Evolutionary conservation across 2,329 filamentous ascomycete species (phyloP).

Genomic region (Talaromyces sp.): DNA sequence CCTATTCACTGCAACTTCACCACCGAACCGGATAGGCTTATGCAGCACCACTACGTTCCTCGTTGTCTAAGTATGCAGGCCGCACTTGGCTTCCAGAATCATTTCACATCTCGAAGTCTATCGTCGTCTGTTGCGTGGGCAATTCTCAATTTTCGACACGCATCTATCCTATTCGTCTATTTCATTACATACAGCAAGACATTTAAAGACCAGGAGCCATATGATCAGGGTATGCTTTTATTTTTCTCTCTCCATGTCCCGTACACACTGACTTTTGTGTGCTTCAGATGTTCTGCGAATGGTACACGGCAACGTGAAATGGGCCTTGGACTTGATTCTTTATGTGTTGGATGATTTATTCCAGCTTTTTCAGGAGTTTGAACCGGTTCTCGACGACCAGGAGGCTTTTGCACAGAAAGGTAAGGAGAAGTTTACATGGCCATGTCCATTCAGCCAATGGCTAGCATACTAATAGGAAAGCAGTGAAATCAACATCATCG

Average conservation of each 20-base stretch:
- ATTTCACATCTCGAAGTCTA: slow-evolving; percentile 57
- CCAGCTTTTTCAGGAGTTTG: slow-evolving; percentile 37
- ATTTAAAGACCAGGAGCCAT: slow-evolving; percentile 33
- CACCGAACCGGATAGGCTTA: slow-evolving; percentile 68
- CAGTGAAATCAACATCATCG: slow-evolving; percentile 34
- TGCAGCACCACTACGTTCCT: slow-evolving; percentile 68
- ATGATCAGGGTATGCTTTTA: slow-evolving; percentile 53
- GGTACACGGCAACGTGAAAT: slow-evolving; percentile 69
- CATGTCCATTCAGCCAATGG: slow-evolving; percentile 10
- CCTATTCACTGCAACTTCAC: slow-evolving; percentile 77
- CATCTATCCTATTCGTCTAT: slow-evolving; percentile 58
- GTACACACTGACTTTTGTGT: slow-evolving; percentile 10
- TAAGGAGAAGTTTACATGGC: slow-evolving; percentile 14
- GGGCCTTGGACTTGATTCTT: slow-evolving; percentile 64
- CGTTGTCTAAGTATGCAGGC: slow-evolving; percentile 74
- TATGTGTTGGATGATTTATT: slow-evolving; percentile 53
- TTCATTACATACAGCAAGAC: slow-evolving; percentile 61
- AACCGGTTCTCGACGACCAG: slow-evolving; percentile 26
- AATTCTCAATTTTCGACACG: slow-evolving; percentile 68
- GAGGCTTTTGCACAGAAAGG: slow-evolving; percentile 33
- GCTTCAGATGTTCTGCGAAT: slow-evolving; percentile 63
- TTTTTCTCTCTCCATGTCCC: not conserved
- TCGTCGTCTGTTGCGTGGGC: slow-evolving; percentile 70
- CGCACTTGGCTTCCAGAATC: slow-evolving; percentile 67
- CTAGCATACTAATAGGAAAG: slow-evolving; percentile 11